phyloP scores from a whole-genome alignment of 2,329 filamentous ascomycete genomes.

The Didymosphaeria variabile region DNA sequence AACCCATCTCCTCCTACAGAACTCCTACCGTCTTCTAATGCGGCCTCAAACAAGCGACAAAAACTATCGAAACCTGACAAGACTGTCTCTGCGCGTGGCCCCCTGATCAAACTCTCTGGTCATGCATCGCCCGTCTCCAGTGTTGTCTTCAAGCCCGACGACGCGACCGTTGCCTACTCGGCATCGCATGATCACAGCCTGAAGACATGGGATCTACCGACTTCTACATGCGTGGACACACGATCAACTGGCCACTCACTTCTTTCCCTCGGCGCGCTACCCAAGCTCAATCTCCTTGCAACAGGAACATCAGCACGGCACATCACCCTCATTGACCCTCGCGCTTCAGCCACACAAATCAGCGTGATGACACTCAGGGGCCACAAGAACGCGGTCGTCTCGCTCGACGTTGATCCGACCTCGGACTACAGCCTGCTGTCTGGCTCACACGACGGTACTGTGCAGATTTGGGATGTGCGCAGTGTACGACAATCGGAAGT shows the following conservation, averaged over 20 bases:
- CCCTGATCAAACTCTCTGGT: conserved; percentile 75
- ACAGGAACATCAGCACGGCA: conserved; percentile 86
- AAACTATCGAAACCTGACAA: conserved; percentile 70
- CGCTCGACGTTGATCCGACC: conserved; percentile 67
- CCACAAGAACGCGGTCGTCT: conserved; percentile 77
- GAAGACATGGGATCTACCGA: conserved; percentile 90
- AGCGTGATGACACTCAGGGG: conserved; percentile 91
- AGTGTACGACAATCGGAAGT: conserved; percentile 69
- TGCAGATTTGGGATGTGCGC: conserved; percentile 91
- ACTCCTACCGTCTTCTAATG: conserved; percentile 72
- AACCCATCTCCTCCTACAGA: conserved; percentile 76
- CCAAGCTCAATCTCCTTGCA: conserved; percentile 69
- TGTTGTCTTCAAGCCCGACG: conserved; percentile 83
- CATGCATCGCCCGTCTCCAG: conserved; percentile 80
- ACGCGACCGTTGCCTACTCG: conserved; percentile 90
- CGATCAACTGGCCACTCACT: conserved; percentile 85
- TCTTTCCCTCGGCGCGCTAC: conserved; percentile 78
- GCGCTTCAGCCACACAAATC: conserved; percentile 77
- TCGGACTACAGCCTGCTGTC: conserved; percentile 86
- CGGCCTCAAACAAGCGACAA: conserved; percentile 75
- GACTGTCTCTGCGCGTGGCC: conserved; percentile 76
- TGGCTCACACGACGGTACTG: conserved; percentile 91
- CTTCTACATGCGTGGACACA: conserved; percentile 78
- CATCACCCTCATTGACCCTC: conserved; percentile 92
- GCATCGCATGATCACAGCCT: conserved; percentile 90